phyloP scores from a whole-genome alignment of 2,329 filamentous ascomycete species.

The Stenocarpella maydis region DNA sequence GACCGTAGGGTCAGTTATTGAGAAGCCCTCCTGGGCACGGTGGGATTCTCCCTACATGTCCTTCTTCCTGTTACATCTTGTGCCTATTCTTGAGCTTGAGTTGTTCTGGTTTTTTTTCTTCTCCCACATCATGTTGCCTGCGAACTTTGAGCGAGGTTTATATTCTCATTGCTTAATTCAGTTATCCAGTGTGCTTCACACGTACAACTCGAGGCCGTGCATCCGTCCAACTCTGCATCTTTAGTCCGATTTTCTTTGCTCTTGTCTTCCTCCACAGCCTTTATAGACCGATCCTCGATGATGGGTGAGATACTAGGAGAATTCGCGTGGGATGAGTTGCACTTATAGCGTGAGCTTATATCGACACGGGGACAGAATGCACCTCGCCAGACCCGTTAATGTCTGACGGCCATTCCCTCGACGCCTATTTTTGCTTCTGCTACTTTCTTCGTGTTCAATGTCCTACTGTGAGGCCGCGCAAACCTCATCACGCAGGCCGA shows the following conservation, averaged over 20 bases:
- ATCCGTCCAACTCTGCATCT: neutral
- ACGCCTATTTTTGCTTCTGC: neutral
- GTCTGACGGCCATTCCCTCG: no score
- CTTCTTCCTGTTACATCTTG: neutral
- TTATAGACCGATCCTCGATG: no score
- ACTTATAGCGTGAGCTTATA: no score
- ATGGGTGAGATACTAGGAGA: neutral
- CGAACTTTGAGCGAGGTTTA: neutral
- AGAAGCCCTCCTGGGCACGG: neutral
- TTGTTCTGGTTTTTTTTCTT: neutral
- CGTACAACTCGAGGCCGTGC: no score
- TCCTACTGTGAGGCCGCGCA: neutral
- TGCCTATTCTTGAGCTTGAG: neutral
- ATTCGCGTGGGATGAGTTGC: neutral
- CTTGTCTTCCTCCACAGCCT: no score
- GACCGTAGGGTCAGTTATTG: neutral
- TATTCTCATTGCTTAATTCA: slow-evolving; percentile 9
- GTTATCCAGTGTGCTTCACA: neutral
- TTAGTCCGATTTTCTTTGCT: neutral
- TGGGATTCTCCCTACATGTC: neutral
- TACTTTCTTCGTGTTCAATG: neutral
- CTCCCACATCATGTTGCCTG: neutral
- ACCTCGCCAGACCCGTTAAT: neutral
- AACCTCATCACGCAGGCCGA: neutral
- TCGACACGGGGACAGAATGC: neutral